Evolutionary conservation across 495 filamentous ascomycete genomes (phyloP).

Genomic region (Pyrenula aspistea): DNA sequence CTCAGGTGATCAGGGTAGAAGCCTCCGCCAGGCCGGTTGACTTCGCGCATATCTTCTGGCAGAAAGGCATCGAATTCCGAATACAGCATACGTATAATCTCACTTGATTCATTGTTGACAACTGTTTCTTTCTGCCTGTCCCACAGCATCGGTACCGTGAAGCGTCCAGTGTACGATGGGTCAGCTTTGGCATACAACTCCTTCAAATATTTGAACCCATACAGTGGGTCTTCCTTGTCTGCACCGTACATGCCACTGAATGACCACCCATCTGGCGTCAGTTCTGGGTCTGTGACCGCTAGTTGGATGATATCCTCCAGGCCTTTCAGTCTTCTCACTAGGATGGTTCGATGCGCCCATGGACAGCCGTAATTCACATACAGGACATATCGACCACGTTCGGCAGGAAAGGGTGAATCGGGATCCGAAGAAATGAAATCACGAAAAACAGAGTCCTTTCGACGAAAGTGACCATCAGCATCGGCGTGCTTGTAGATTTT

Average conservation of each 20-base stretch:
- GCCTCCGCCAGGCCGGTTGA: constrained; percentile 28
- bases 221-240: constrained; percentile 46
- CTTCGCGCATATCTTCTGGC: constrained; percentile 33
- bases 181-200: constrained; percentile 62
- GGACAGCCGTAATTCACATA: constrained; percentile 70
- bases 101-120: constrained; percentile 76
- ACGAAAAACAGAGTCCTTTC: constrained; percentile 22
- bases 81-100: constrained; percentile 65
- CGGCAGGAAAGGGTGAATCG: constrained; percentile 54
- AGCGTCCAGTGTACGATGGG: constrained; percentile 57
- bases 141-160: constrained; percentile 70
- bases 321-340: constrained; percentile 69
- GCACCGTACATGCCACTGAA: constrained; percentile 51
- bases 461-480: constrained; percentile 37
- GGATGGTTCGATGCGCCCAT: constrained; percentile 71
- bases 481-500: constrained; percentile 24
- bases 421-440: constrained; percentile 37
- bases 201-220: constrained; percentile 50
- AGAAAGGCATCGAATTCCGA: constrained; percentile 48
- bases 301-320: constrained; percentile 60
- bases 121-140: constrained; percentile 61
- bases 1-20: constrained; percentile 44
- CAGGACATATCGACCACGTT: constrained; percentile 66
- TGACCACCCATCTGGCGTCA: constrained; percentile 57
- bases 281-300: constrained; percentile 56